phyloP scores from a whole-genome alignment of 305 asterid genomes.

The Salvia sclarea region DNA sequence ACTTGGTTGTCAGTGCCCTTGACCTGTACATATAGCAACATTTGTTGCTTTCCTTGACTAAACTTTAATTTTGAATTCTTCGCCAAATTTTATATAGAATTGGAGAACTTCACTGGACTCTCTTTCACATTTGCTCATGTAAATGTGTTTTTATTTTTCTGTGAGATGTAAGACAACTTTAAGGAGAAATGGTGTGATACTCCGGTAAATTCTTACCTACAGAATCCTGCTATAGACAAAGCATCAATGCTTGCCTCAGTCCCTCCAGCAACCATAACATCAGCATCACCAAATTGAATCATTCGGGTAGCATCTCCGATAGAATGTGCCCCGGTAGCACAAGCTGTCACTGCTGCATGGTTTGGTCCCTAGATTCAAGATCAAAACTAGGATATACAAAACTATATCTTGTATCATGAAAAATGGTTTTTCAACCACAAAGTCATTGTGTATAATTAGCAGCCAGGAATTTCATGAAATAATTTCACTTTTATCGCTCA shows the following conservation, averaged over 20 bases:
- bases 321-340: slow-evolving; percentile 98
- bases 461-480: slow-evolving; percentile 9
- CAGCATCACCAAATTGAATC: slow-evolving; percentile 96
- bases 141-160: neutral
- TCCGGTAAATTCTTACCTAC: slow-evolving; percentile 57
- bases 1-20: slow-evolving; percentile 85
- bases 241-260: slow-evolving; percentile 99
- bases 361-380: slow-evolving; percentile 95
- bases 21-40: slow-evolving; percentile 52
- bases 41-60: neutral
- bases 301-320: slow-evolving; percentile 95
- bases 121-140: neutral
- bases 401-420: slow-evolving; percentile 32
- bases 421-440: slow-evolving; percentile 13
- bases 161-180: neutral
- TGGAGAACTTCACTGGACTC: neutral
- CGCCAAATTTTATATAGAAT: slow-evolving; percentile 6
- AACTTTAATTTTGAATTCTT: neutral
- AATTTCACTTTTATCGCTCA: neutral
- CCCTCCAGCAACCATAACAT: slow-evolving; percentile 98
- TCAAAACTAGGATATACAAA: slow-evolving; percentile 49
- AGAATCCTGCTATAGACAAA: slow-evolving; percentile 94
- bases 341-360: slow-evolving; percentile 99
- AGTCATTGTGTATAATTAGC: slow-evolving; percentile 7
- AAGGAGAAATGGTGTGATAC: slow-evolving; percentile 12